Percentiles rank a stretch among this genome's conserved stretches.
Conservation (phyloP, 176 grass and related monocot species). For the Areca catechu region DNA sequence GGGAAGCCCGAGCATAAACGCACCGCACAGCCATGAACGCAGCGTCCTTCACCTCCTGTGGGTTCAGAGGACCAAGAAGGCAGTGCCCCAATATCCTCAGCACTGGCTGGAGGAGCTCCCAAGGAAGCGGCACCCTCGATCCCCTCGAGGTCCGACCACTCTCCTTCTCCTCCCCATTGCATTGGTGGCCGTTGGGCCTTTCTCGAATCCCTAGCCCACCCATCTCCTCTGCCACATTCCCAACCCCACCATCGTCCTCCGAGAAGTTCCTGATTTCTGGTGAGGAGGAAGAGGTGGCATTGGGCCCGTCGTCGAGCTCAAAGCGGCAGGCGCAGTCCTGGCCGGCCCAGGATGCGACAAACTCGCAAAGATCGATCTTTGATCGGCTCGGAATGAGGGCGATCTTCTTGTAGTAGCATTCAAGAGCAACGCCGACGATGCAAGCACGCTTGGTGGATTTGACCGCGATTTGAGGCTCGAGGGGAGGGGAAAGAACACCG, state of each 20-base stretch:
- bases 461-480: conserved; percentile 79
- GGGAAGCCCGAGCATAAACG: conserved; percentile 77
- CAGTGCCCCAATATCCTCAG: conserved; percentile 90
- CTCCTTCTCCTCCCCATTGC: conserved; percentile 21
- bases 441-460: conserved; percentile 83
- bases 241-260: conserved; percentile 27
- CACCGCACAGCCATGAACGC: conserved; percentile 58
- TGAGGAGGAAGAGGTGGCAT: conserved; percentile 24
- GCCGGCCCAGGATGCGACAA: conserved; percentile 54
- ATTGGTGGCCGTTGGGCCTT: conserved; percentile 17
- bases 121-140: conserved; percentile 69
- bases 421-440: conserved; percentile 69
- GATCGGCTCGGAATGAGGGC: conserved; percentile 70
- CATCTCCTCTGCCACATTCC: conserved; percentile 7
- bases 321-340: conserved; percentile 85
- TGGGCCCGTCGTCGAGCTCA: conserved; percentile 51
- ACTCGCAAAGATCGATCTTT: conserved; percentile 81
- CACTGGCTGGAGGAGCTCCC: conserved; percentile 90
- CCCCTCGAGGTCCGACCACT: conserved; percentile 18
- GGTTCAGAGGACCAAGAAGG: conserved; percentile 70
- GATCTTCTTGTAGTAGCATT: conserved; percentile 74
- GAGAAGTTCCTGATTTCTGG: conserved; percentile 37
- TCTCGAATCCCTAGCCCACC: conserved; percentile 13
- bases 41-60: conserved; percentile 54
- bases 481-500: conserved; percentile 61